These are phyloP conservation scores for Trametes polyzona DNA, from an alignment of 1,284 basidiomycete species.

Conservation along the genomic window DNA sequence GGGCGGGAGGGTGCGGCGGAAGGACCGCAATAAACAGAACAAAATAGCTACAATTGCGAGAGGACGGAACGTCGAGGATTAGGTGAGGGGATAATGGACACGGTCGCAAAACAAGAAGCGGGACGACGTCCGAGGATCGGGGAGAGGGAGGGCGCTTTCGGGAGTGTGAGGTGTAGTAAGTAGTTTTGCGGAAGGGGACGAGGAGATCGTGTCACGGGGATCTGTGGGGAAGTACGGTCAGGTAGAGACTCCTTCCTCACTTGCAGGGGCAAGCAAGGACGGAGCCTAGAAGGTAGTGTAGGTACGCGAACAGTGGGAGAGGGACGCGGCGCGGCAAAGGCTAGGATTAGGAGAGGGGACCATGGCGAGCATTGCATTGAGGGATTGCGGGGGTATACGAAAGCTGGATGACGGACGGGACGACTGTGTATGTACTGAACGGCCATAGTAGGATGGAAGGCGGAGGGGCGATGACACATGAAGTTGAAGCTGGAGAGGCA, in stretches of 20 bases:
- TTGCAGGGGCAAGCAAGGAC: no score
- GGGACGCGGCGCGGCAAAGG: background rate
- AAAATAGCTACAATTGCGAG: conserved; percentile 3
- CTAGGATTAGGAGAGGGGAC: conserved; percentile 15
- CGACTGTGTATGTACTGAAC: conserved; percentile 23
- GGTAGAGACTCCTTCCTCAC: no score
- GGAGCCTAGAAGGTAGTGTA: conserved; percentile 8
- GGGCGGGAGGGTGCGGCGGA: background rate
- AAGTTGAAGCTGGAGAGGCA: background rate
- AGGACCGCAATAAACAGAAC: conserved; percentile 1
- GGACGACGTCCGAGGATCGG: no score
- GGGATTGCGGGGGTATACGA: conserved; percentile 30
- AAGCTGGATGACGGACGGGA: conserved; percentile 19
- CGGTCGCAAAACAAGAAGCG: no score
- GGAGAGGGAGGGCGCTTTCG: no score
- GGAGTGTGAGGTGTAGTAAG: no score
- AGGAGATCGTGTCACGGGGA: no score
- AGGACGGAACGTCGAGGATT: background rate
- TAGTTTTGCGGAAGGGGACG: background rate
- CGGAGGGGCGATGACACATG: conserved; percentile 3
- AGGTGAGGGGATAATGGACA: background rate
- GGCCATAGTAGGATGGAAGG: conserved; percentile 16
- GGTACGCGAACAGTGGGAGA: background rate
- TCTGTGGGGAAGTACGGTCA: no score
- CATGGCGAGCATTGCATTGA: conserved; percentile 28